Percentiles rank a stretch among this genome's conserved stretches.
phyloP scores from a whole-genome alignment of 73 alveolate species.

The Uronychia setigera region DNA sequence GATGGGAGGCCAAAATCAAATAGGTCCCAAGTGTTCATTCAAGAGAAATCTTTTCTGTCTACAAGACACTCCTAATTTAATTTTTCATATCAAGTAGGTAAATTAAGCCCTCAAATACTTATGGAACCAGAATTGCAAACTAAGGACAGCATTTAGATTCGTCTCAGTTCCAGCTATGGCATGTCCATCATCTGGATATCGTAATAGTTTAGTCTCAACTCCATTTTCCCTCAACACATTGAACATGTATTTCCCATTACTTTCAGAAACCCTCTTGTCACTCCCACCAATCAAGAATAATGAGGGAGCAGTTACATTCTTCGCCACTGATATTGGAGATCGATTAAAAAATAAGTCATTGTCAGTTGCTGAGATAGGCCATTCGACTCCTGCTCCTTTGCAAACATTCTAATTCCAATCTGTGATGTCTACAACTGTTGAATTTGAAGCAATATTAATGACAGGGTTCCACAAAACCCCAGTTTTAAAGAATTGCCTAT shows the following conservation, averaged over 20 bases:
- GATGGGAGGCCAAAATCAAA: too few relatives aligned
- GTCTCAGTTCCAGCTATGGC: conserved; percentile 40
- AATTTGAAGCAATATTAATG: conserved; percentile 44
- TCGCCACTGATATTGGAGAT: conserved; percentile 52
- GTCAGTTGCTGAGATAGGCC: too few relatives aligned
- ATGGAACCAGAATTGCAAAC: conserved; percentile 33
- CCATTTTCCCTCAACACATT: conserved; percentile 39
- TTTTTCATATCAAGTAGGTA: too few relatives aligned
- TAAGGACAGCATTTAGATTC: conserved; percentile 24
- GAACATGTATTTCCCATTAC: conserved; percentile 31
- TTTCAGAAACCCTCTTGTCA: conserved; percentile 61
- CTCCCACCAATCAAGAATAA: conserved; percentile 42
- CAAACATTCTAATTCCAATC: too few relatives aligned
- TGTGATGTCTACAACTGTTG: too few relatives aligned
- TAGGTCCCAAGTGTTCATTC: too few relatives aligned
- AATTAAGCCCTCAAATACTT: conserved; percentile 24
- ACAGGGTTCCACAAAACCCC: conserved; percentile 59
- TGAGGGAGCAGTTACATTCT: conserved; percentile 37
- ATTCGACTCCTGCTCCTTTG: too few relatives aligned
- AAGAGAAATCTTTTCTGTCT: too few relatives aligned
- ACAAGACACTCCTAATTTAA: too few relatives aligned
- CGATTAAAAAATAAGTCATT: conserved; percentile 28
- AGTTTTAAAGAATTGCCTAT: conserved; percentile 40
- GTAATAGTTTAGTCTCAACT: conserved; percentile 38
- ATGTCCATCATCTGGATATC: conserved; percentile 69